Base-by-base conservation (phyloP, 2,329 filamentous ascomycete species). In the Fusarium heterosporum region DNA sequence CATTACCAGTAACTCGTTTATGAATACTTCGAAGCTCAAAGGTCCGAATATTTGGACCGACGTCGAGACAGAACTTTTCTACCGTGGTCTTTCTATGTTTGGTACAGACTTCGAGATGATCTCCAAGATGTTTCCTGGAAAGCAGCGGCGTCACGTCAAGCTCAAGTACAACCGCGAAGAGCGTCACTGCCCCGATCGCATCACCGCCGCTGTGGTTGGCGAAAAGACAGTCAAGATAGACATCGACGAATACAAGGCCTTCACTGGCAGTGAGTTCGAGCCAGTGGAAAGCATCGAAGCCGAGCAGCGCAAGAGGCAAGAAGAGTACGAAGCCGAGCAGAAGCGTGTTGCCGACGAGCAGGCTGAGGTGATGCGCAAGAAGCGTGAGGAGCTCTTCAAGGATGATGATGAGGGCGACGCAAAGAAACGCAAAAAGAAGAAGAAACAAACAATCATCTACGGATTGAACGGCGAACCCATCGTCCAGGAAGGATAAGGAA, bases 81-180 rank as follows among this genome's bases (percentile, higher is more conserved):
- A 93, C 80, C 85, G 89, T 28, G 89, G 88, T 1, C 82, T 96
- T 3, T 80, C 83, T 57, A 91, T 90, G 84, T 94, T 93, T 73
- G 93, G 93, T 55, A 95, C 91, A 2, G 92, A 95, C 75, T 96
- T 96, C 74, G 85, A 90, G 75, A 92, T 92, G 78, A 93, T 96
- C 70, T 85, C 87, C 60, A 87, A 87, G 70, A 88, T 93, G 84
- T 94, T 96, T 73, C 86, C 88, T 2, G 85, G 86, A 65, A 89
- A 90, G 73, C 90, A 86, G 61, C 85, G 93, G 17, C 86, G 89
- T 30, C 88, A 92, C 75, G 85, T 96, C 78, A 95, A 95, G 80
- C 85, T 90, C 67, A 96, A 96, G 76, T 96, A 93, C 79, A 91
- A 90, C 72, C 89, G 90, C 62, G 93, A 96, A 78, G 92, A 96